Conservation (phyloP, 164 flowering plant species). For the Chimonanthus praecox region DNA sequence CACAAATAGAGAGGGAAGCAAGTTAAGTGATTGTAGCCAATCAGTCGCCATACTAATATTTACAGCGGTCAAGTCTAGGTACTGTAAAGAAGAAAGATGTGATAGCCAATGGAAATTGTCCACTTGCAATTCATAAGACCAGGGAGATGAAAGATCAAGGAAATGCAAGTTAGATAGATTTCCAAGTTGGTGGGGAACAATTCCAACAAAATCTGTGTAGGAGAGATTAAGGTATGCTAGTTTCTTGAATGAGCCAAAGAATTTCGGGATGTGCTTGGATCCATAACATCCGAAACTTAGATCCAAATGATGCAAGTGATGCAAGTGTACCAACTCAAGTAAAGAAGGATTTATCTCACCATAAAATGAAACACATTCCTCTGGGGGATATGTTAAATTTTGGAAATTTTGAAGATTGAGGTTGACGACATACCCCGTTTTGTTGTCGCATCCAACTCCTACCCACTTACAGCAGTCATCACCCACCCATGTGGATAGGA, state of each 20-base stretch:
- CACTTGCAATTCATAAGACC: not conserved
- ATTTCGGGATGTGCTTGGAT: constrained; percentile 7
- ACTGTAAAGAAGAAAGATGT: not conserved
- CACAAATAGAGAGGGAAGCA: not conserved
- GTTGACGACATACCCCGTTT: constrained; percentile 6
- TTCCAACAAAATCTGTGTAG: not conserved
- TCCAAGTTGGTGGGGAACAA: constrained; percentile 12
- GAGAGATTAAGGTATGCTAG: constrained; percentile 11
- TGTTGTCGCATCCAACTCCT: constrained; percentile 8
- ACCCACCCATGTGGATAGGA: constrained; percentile 9
- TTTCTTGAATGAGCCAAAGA: constrained; percentile 7
- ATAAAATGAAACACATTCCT: no score
- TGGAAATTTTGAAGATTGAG: constrained; percentile 3
- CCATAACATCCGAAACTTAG: constrained; percentile 6
- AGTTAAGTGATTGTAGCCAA: constrained; percentile 1
- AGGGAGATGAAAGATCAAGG: not conserved
- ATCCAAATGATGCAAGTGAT: constrained; percentile 6
- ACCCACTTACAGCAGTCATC: constrained; percentile 7
- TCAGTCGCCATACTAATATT: not conserved
- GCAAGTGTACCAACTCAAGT: constrained; percentile 11
- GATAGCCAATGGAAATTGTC: constrained; percentile 11
- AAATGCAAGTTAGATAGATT: constrained; percentile 10
- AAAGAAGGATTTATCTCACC: constrained; percentile 12
- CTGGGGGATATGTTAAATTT: no score
- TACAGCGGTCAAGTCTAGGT: not conserved